Percentiles rank a stretch among this genome's conserved stretches.
phyloP scores from a whole-genome alignment of 495 filamentous ascomycete genomes.

The Barbatosphaeria neglecta region DNA sequence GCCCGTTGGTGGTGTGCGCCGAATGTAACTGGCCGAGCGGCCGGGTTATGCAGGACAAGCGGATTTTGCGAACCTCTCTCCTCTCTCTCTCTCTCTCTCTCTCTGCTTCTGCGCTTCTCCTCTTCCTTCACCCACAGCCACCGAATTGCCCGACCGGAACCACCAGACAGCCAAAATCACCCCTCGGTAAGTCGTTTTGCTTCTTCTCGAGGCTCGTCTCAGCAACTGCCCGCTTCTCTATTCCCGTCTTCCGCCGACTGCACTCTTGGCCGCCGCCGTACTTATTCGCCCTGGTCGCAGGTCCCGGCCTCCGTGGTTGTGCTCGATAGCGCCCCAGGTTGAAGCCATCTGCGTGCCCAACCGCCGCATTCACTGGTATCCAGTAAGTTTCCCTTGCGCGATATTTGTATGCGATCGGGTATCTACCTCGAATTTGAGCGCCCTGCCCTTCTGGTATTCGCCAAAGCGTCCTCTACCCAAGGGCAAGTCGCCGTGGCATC shows the following conservation, averaged over 20 bases:
- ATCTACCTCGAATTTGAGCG: neutral
- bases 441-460: no score
- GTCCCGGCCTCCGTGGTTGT: neutral
- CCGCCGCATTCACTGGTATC: neutral
- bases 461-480: neutral
- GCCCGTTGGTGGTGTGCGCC: neutral
- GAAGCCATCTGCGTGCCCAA: neutral
- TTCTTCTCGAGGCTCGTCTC: conserved; percentile 4
- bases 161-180: conserved; percentile 13
- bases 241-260: neutral
- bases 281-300: neutral
- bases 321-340: neutral
- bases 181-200: conserved; percentile 13
- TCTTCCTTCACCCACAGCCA: conserved; percentile 17
- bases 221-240: neutral
- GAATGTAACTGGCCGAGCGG: neutral
- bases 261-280: neutral
- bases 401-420: neutral
- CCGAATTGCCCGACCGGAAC: conserved; percentile 16
- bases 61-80: neutral
- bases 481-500: neutral
- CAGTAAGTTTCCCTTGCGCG: neutral
- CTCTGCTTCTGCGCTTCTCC: conserved; percentile 19
- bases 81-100: conserved; percentile 16
- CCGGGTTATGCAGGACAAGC: neutral